phyloP scores from a whole-genome alignment of 331 rosid genomes.

The Spiraea crenata region DNA sequence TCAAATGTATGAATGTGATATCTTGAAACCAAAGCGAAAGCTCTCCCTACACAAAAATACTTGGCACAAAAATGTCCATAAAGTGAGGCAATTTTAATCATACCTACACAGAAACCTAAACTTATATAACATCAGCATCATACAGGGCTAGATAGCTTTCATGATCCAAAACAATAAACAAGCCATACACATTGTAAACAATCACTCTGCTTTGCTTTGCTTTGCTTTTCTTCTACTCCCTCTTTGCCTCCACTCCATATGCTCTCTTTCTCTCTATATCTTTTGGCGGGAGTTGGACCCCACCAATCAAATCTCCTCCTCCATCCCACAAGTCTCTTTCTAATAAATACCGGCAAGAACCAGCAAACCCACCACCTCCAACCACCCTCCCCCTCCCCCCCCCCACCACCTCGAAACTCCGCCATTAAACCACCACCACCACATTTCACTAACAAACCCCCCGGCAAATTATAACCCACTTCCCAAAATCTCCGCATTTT shows the following conservation, averaged over 20 bases:
- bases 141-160: neutral
- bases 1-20: too few relatives aligned
- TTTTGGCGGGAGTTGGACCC: conserved; percentile 68
- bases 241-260: neutral
- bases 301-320: conserved; percentile 45
- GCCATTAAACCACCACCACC: neutral
- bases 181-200: neutral
- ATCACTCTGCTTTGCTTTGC: neutral
- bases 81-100: neutral
- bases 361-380: conserved; percentile 9
- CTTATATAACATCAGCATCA: neutral
- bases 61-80: neutral
- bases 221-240: conserved; percentile 41
- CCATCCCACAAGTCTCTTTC: conserved; percentile 28
- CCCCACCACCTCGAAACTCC: neutral
- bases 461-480: neutral
- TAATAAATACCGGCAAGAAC: conserved; percentile 53
- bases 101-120: neutral
- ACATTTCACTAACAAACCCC: neutral
- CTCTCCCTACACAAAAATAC: neutral
- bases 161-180: neutral
- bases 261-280: conserved; percentile 14
- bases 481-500: neutral
- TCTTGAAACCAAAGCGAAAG: neutral
- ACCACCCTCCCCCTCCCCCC: conserved; percentile 16